Evolutionary conservation across 2,329 filamentous ascomycete genomes (phyloP), one percentile per base, ranked within the genome.

Genomic region (Calonectria montana): DNA sequence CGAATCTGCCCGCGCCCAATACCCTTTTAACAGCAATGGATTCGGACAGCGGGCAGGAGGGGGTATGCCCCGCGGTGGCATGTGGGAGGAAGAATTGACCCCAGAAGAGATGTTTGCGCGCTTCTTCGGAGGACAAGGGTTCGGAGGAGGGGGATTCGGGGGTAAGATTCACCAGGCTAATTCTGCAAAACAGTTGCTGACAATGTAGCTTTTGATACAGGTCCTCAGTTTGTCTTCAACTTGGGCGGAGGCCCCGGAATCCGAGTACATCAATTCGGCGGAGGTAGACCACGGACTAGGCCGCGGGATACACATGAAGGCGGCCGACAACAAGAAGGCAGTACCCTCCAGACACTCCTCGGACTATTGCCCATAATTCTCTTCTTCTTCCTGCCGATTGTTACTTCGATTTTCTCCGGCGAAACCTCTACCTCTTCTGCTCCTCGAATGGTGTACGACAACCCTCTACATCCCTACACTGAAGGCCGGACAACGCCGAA

Each of bases 51-150:
- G 86, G 45, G 84, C 81, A 5, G 83, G 84, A 10, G 85, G 83
- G 29, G 85, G 84, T 3, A 86, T 86, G 39, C 84, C 86, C 8
- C 89, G 89, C 23, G 86, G 87, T 50, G 43, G 62, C 18, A 92
- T 92, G 88, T 98, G 94, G 84, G 94, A 97, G 67, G 95, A 97
- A 72, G 96, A 98, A 82, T 94, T 99, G 78, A 97, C 94, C 67
- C 96, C 97, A 0, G 97, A 99, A 84, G 97, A 99, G 84, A 91
- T 99, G 88, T 99, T 99, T 86, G 93, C 96, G 81, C 91, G 96
- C 74, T 99, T 99, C 89, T 99, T 99, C 86, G 94, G 94, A 59
- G 95, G 94, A 48, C 90, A 59, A 65, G 89, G 90, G 18, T 92
- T 94, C 80, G 93, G 93, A 86, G 90, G 85, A 83, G 88, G 82